Evolutionary conservation across 1,284 basidiomycete genomes (phyloP).

Genomic region (Thelephora terrestris): DNA sequence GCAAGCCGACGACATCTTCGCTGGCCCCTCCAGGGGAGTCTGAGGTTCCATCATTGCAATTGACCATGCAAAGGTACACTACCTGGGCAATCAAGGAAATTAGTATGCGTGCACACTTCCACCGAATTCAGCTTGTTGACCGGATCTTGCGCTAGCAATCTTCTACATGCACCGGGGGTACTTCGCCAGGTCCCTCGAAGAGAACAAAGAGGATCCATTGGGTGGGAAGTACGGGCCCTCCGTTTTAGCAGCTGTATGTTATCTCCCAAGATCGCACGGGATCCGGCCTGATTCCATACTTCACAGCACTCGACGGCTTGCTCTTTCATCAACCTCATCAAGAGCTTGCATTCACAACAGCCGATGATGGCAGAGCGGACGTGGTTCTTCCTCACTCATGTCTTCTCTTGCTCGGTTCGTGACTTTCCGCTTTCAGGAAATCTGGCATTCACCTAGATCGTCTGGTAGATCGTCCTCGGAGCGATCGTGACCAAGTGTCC

Average conservation of each 20-base stretch:
- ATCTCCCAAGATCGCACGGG: background rate
- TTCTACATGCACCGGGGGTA: slow-evolving; percentile 68
- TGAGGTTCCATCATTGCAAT: slow-evolving; percentile 37
- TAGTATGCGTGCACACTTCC: slow-evolving; percentile 29
- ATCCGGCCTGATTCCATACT: background rate
- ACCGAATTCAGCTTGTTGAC: slow-evolving; percentile 4
- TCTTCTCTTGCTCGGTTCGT: slow-evolving; percentile 63
- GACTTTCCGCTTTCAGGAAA: background rate
- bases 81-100: slow-evolving; percentile 58
- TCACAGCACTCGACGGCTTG: slow-evolving; percentile 45
- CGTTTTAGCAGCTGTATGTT: slow-evolving; percentile 40
- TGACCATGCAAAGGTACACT: slow-evolving; percentile 56
- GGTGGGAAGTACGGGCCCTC: slow-evolving; percentile 61
- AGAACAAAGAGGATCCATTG: slow-evolving; percentile 50
- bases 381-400: slow-evolving; percentile 66
- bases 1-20: slow-evolving; percentile 9
- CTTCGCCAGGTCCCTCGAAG: slow-evolving; percentile 59
- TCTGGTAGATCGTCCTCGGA: slow-evolving; percentile 50
- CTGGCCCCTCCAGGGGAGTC: slow-evolving; percentile 28
- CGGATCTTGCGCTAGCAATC: slow-evolving; percentile 29
- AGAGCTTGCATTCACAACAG: slow-evolving; percentile 54
- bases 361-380: slow-evolving; percentile 55
- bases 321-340: slow-evolving; percentile 53
- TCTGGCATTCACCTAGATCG: slow-evolving; percentile 4
- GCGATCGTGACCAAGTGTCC: slow-evolving; percentile 54